Percentiles rank a stretch among this genome's conserved stretches.
Conservation (phyloP, 345 rosid species). For the Gossypium rotundifolium region DNA sequence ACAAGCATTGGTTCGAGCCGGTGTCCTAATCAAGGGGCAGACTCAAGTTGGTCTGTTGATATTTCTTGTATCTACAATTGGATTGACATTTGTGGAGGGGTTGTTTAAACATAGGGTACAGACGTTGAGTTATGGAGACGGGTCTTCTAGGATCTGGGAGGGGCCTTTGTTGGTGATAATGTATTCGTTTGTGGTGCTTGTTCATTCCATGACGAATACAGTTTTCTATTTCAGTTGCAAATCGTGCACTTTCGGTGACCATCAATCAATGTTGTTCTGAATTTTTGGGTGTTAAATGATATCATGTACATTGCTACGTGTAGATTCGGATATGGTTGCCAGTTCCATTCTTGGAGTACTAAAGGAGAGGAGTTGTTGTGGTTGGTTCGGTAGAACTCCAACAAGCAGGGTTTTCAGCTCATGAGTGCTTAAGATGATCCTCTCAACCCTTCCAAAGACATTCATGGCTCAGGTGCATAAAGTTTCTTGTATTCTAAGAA, state of each 20-base stretch:
- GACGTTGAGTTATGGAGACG: slow-evolving; percentile 91
- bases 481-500: background rate
- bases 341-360: background rate
- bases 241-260: slow-evolving; percentile 43
- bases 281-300: slow-evolving; percentile 23
- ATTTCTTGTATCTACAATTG: slow-evolving; percentile 76
- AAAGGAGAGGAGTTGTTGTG: background rate
- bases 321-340: slow-evolving; percentile 10
- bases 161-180: slow-evolving; percentile 83
- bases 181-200: slow-evolving; percentile 82
- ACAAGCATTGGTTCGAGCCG: slow-evolving; percentile 56
- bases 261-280: slow-evolving; percentile 38
- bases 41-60: slow-evolving; percentile 80
- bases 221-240: slow-evolving; percentile 90
- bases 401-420: background rate
- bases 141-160: slow-evolving; percentile 91
- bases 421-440: slow-evolving; percentile 2
- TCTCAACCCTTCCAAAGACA: slow-evolving; percentile 4
- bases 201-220: slow-evolving; percentile 78
- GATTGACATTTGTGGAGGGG: slow-evolving; percentile 70
- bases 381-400: background rate
- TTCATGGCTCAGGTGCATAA: background rate
- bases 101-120: slow-evolving; percentile 90
- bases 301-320: slow-evolving; percentile 15
- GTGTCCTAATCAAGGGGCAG: slow-evolving; percentile 69